phyloP scores from a whole-genome alignment of 2,329 filamentous ascomycete genomes.

The Lasiodiplodia gonubiensis region DNA sequence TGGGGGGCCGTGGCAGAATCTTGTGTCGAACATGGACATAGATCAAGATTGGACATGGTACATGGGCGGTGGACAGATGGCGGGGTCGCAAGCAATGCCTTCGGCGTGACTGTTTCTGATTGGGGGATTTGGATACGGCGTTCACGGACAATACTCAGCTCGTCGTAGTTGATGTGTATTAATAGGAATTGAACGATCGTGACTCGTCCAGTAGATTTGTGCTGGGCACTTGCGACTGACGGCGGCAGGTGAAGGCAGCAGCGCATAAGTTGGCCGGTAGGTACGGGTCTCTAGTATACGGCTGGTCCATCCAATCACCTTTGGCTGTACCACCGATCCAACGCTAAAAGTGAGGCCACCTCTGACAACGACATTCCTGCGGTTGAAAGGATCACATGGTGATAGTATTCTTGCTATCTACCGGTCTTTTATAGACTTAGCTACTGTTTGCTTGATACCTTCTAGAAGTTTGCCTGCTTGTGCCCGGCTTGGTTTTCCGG shows the following conservation, averaged over 20 bases:
- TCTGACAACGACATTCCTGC: too few species aligned
- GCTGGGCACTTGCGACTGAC: background rate
- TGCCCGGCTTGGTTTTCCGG: too few species aligned
- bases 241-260: too few species aligned
- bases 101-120: background rate
- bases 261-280: too few species aligned
- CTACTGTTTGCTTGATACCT: too few species aligned
- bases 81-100: background rate
- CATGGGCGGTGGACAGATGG: conserved; percentile 39
- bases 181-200: background rate
- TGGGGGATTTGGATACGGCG: background rate
- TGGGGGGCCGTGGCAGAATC: conserved; percentile 44
- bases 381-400: too few species aligned
- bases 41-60: conserved; percentile 51
- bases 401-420: background rate
- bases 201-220: background rate
- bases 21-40: conserved; percentile 41
- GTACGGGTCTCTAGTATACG: too few species aligned
- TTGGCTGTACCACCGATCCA: too few species aligned
- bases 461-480: too few species aligned
- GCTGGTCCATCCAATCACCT: too few species aligned
- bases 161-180: background rate
- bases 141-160: conserved; percentile 10
- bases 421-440: too few species aligned
- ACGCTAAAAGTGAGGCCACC: too few species aligned